Evolutionary conservation across 2,329 filamentous ascomycete species (phyloP), one percentile per base, ranked within the genome.

Genomic region (Colletotrichum siamense): DNA sequence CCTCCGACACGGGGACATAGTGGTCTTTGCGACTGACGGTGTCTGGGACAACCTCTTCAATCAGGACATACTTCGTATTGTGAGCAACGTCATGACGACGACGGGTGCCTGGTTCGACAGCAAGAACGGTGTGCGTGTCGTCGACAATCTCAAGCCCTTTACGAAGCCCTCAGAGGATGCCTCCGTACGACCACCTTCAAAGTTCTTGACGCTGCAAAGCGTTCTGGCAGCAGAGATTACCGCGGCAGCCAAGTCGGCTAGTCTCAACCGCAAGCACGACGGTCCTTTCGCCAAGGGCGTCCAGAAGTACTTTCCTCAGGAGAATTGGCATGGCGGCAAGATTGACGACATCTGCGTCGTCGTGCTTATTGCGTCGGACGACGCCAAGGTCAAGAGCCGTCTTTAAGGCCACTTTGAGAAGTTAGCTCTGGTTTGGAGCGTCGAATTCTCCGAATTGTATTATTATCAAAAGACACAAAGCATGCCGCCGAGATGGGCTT

Each of bases 261-360:
- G 96, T 82, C 85, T 95, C 74, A 96, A 98, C 85, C 91, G 90
- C 65, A 95, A 94, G 81, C 88, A 95, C 69, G 95, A 99, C 83
- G 96, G 96, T 0, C 97, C 97, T 0, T 99, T 99, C 84, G 96
- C 97, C 55, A 98, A 95, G 85, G 96, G 98, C 84, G 95, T 98
- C 24, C 95, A 97, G 83, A 95, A 93, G 82, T 93, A 95, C 82
- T 98, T 95, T 80, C 96, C 97, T 0, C 89, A 93, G 49, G 96
- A 99, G 84, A 92, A 93, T 75, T 99, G 95, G 92, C 92, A 92
- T 75, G 97, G 97, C 74, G 97, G 97, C 69, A 99, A 99, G 85
- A 92, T 98, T 24, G 97, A 99, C 83, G 97, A 99, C 84, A 98
- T 99, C 75, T 96, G 95, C 81, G 95, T 95, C 6, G 88, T 99